phyloP scores from a whole-genome alignment of 257 asterid species.

The Fraxinus quadrangulata region DNA sequence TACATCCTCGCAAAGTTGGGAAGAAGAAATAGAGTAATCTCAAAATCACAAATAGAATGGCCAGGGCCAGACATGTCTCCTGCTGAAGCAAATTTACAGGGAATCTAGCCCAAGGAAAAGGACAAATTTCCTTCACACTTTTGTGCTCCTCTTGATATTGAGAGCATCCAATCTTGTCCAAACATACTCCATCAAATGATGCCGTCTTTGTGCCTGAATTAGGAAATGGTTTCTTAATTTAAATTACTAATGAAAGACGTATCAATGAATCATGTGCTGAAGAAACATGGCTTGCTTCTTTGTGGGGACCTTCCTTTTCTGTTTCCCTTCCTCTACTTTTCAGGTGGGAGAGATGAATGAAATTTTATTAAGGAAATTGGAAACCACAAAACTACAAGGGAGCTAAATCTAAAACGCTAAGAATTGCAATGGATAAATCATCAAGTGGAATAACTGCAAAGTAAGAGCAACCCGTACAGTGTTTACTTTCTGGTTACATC shows the following conservation, averaged over 20 bases:
- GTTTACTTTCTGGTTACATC: background rate
- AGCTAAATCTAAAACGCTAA: background rate
- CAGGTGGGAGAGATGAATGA: background rate
- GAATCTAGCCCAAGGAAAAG: constrained; percentile 80
- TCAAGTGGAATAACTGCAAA: constrained; percentile 1
- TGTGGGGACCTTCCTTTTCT: background rate
- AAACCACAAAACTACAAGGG: background rate
- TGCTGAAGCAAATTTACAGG: constrained; percentile 72
- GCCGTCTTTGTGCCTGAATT: constrained; percentile 45
- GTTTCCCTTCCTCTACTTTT: background rate
- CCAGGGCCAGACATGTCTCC: constrained; percentile 71
- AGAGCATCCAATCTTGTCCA: constrained; percentile 47
- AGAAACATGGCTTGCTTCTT: constrained; percentile 9
- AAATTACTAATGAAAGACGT: background rate
- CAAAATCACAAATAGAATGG: constrained; percentile 62
- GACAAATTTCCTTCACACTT: constrained; percentile 57
- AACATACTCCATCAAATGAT: constrained; percentile 35
- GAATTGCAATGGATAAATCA: background rate
- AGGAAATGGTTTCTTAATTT: background rate
- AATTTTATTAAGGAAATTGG: background rate
- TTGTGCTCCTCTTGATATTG: constrained; percentile 35
- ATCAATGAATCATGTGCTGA: background rate
- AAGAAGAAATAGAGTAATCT: constrained; percentile 50
- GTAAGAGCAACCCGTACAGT: background rate
- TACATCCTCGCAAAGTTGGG: constrained; percentile 49